A percentile compares a stretch with the other conserved stretches of the same genome.
phyloP scores from a whole-genome alignment of 352 stramenopile genomes.

The Pythium insidiosum region DNA sequence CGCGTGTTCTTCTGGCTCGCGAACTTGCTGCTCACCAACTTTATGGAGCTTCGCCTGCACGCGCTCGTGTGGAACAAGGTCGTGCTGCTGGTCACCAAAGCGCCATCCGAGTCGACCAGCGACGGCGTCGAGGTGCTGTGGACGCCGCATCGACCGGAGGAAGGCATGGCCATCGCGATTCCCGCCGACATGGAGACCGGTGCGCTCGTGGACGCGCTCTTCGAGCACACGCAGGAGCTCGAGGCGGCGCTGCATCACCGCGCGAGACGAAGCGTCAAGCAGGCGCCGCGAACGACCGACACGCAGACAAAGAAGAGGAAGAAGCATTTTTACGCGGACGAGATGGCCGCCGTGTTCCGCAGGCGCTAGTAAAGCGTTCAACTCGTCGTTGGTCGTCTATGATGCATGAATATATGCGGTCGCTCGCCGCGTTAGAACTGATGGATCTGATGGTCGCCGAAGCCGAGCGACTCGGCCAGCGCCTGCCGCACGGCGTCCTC shows the following conservation, averaged over 20 bases:
- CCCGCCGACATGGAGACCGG: slow-evolving; percentile 49
- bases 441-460: slow-evolving; percentile 46
- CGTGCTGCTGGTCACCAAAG: slow-evolving; percentile 44
- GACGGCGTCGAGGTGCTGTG: slow-evolving; percentile 37
- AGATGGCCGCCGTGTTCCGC: slow-evolving; percentile 39
- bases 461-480: slow-evolving; percentile 34
- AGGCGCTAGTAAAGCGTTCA: too few species aligned
- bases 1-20: slow-evolving; percentile 72
- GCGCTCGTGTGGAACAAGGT: slow-evolving; percentile 83
- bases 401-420: too few species aligned
- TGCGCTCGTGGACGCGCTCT: slow-evolving; percentile 49
- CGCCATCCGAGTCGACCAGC: slow-evolving; percentile 17
- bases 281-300: not conserved
- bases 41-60: slow-evolving; percentile 75
- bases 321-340: slow-evolving; percentile 51
- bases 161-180: slow-evolving; percentile 66
- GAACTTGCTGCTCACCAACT: slow-evolving; percentile 71
- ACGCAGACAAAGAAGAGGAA: slow-evolving; percentile 14
- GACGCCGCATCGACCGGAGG: slow-evolving; percentile 34
- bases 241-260: slow-evolving; percentile 37
- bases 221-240: slow-evolving; percentile 54
- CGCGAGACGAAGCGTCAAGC: slow-evolving; percentile 7
- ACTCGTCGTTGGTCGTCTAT: too few species aligned
- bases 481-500: slow-evolving; percentile 42
- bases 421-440: slow-evolving; percentile 24